These are phyloP conservation scores for Fusarium illudens DNA, from an alignment of 2,329 filamentous ascomycete genomes.

Conservation along the genomic window DNA sequence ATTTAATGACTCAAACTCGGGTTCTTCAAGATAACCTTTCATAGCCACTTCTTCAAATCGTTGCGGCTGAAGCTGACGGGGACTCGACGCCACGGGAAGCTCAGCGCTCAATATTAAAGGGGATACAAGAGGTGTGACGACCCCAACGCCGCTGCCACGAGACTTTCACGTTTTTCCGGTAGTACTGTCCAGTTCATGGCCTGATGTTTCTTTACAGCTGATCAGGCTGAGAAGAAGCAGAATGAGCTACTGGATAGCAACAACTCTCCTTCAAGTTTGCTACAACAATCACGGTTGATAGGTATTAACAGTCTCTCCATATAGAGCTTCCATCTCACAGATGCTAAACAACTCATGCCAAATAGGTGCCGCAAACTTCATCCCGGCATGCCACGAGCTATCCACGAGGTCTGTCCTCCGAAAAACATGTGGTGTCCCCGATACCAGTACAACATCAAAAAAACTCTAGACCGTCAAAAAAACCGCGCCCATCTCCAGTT, in stretches of 20 bases:
- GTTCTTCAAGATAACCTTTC: too few relatives aligned
- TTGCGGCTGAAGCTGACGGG: background rate
- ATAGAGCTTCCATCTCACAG: background rate
- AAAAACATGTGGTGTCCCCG: background rate
- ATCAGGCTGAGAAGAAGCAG: background rate
- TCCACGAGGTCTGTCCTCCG: constrained; percentile 6
- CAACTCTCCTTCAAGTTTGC: background rate
- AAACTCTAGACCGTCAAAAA: background rate
- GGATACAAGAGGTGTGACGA: background rate
- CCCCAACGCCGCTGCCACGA: constrained; percentile 11
- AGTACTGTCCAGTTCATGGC: background rate
- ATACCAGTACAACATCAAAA: background rate
- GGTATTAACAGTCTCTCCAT: background rate
- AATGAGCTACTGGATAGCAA: background rate
- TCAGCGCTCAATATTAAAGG: background rate
- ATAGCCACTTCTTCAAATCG: too few relatives aligned
- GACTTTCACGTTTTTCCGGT: constrained; percentile 4
- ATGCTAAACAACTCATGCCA: background rate
- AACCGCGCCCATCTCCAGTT: background rate
- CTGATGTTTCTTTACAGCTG: background rate
- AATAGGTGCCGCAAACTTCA: background rate
- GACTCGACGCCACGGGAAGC: background rate
- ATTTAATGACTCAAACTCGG: too few relatives aligned
- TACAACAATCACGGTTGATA: background rate
- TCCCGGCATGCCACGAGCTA: constrained; percentile 1